Conservation (phyloP, 2,329 filamentous ascomycete genomes). For the Domatiomyces catenatus region DNA sequence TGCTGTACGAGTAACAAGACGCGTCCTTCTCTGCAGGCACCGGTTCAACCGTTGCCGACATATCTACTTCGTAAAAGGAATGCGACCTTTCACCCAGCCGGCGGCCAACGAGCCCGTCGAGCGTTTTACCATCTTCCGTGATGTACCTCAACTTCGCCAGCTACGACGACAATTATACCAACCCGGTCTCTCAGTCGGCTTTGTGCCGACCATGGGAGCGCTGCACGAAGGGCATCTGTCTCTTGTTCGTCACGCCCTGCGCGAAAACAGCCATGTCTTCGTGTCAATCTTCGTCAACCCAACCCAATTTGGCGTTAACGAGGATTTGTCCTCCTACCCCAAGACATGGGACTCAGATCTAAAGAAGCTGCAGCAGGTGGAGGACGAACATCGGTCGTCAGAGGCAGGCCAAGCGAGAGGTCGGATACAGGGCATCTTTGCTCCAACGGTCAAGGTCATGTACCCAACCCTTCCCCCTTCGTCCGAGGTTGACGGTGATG, state of each 20-base stretch:
- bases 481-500: conserved; percentile 57
- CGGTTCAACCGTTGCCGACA: background rate
- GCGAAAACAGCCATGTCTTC: conserved; percentile 71
- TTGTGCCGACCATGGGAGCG: conserved; percentile 96
- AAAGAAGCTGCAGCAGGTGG: conserved; percentile 46
- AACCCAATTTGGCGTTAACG: conserved; percentile 78
- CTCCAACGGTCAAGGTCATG: conserved; percentile 67
- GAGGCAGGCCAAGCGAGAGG: conserved; percentile 41
- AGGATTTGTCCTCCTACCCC: conserved; percentile 81
- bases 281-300: conserved; percentile 94
- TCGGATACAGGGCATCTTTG: conserved; percentile 62
- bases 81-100: background rate
- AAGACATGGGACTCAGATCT: conserved; percentile 74
- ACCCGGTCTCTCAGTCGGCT: conserved; percentile 57
- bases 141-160: conserved; percentile 54
- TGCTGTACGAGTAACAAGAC: background rate
- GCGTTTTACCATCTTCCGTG: conserved; percentile 57
- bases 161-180: conserved; percentile 53
- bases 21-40: background rate
- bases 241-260: conserved; percentile 67
- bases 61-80: background rate
- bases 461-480: conserved; percentile 69
- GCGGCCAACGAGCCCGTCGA: background rate
- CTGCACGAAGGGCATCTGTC: conserved; percentile 84
- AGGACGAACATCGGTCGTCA: conserved; percentile 8